phyloP scores from a whole-genome alignment of 495 filamentous ascomycete genomes.

The Patellaria atrata region DNA sequence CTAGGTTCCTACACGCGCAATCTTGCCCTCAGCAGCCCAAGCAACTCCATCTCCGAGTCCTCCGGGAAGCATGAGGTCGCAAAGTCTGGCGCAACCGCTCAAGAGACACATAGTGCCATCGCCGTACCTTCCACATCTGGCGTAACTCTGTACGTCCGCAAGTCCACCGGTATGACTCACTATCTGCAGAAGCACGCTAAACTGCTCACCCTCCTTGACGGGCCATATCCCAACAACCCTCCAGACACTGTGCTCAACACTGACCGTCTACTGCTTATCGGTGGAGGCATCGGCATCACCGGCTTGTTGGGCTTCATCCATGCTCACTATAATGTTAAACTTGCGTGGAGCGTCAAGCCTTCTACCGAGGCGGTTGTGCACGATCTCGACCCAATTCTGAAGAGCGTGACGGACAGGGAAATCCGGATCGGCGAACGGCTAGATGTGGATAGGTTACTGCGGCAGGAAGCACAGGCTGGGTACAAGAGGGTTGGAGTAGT shows the following conservation, averaged over 20 bases:
- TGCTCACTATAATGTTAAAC: conserved; percentile 27
- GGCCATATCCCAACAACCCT: conserved; percentile 16
- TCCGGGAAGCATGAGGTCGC: conserved; percentile 2
- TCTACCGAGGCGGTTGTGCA: conserved; percentile 11
- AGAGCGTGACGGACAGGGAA: conserved; percentile 20
- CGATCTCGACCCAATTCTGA: conserved; percentile 19
- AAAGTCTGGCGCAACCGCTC: neutral
- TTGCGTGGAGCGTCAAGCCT: conserved; percentile 22
- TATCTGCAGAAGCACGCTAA: neutral
- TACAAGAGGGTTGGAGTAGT: conserved; percentile 29
- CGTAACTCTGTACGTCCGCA: conserved; percentile 10
- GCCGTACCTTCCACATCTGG: conserved; percentile 2
- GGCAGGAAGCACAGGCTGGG: conserved; percentile 22
- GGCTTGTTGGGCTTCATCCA: conserved; percentile 20
- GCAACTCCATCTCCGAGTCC: neutral
- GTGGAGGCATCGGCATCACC: conserved; percentile 33
- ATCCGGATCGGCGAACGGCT: conserved; percentile 24
- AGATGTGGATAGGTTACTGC: conserved; percentile 19
- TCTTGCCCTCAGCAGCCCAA: neutral
- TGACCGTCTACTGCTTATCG: conserved; percentile 28
- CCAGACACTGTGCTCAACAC: conserved; percentile 1
- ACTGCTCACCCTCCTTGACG: conserved; percentile 15
- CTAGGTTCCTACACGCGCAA: conserved; percentile 3
- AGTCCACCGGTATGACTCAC: conserved; percentile 12
- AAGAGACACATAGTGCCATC: neutral